Base-by-base conservation (phyloP, 2,329 filamentous ascomycete species). In the Aureobasidium sp. region DNA sequence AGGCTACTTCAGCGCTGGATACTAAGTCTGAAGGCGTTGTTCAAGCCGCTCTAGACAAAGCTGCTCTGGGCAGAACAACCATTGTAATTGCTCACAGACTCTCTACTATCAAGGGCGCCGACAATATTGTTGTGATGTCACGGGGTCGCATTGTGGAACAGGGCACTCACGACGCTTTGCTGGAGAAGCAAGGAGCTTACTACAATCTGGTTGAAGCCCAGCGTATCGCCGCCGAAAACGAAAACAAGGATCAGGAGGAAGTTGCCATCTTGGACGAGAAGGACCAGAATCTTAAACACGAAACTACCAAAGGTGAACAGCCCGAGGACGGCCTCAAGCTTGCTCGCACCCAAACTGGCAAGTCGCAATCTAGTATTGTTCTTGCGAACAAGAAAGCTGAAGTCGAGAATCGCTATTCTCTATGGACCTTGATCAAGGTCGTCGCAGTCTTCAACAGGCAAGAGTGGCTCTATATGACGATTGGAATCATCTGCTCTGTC, bases 41-140 rank as follows among this genome's bases (percentile, higher is more conserved):
- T 1, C 94, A 97, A 74, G 90, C 90, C 46, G 94, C 94, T 20
- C 82, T 99, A 9, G 92, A 97, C 69, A 88, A 84, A 55, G 94
- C 93, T 29, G 84, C 91, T 1, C 82, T 88, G 66, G 93, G 92
- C 27, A 85, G 94, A 60, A 99, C 94, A 0, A 97, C 94, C 2
- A 96, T 97, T 68, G 90, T 92, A 7, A 97, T 99, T 74, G 94
- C 94, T 47, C 94, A 99, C 77, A 55, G 93, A 67, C 81, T 99
- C 9, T 96, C 91, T 0, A 99, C 94, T 6, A 96, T 99, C 78
- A 91, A 87, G 74, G 87, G 91, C 66, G 93, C 93, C 0, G 89
- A 97, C 74, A 97, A 96, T 70, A 99, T 99, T 67, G 90, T 97
- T 13, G 93, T 97, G 66, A 93, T 99, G 87, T 83, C 86, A 5